Evolutionary conservation across 2,329 filamentous ascomycete genomes (phyloP), one percentile per base, ranked within the genome.

Genomic region (Microthyrium microscopicum): DNA sequence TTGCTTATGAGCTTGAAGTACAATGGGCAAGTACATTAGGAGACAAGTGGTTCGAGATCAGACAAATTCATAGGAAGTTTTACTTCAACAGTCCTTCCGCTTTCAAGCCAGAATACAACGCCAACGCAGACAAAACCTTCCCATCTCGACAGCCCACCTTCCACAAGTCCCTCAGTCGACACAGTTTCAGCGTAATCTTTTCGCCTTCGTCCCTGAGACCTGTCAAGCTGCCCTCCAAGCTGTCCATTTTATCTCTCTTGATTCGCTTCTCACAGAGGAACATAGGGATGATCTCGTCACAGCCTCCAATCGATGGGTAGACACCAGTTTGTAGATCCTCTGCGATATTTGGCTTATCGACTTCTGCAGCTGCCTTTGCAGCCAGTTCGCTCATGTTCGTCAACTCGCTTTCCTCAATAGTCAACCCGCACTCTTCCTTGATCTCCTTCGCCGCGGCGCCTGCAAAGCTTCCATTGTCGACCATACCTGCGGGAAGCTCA

Each of bases 401-500:
- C 2, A 73, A 49, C 20, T 72, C 62, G 5, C 50, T 45, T 26
- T 60, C 52, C 3, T 55, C 48, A 31, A 73, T 62, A 9, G 50
- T 50, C n/a, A 73, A 47, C 0, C 62, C 62, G 0, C 65, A 68
- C 45, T 73, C 69, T 45, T 73, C 67, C 20, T 60, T 42, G 22
- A 73, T 67, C 40, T 73, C 68, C 31, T 62, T 60, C 2, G 66
- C 67, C 0, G 69, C 69, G 7, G 56, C 61, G 5, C 68, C 67
- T 1, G 58, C 53, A 39, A 73, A 68, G 0, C 59, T 60, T 7
- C 63, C 61, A 39, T 65, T 64, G 41, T 73, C 69, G 2, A 73
- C 53, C 67, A 73, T 72, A 13, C 69, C 69, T 1, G 69, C 69
- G 3, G 69, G 69, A 6, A 73, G 60, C 44, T 73, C 69, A 9